Conservation (phyloP, 2,329 filamentous ascomycete species). For the Cladophialophora exuberans region DNA sequence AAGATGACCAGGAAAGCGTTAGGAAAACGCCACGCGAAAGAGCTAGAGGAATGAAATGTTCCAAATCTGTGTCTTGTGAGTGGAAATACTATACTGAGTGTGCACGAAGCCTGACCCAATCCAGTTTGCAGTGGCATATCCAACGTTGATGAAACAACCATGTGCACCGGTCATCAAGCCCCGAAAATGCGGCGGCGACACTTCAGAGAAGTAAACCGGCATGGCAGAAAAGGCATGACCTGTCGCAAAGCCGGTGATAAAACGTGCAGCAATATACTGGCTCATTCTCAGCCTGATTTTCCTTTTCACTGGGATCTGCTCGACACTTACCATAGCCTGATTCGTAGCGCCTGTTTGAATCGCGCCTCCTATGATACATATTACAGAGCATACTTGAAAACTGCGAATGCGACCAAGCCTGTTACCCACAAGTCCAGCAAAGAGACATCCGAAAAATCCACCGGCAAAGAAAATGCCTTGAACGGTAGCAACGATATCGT, state of each 20-base stretch:
- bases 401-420: constrained; percentile 39
- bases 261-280: constrained; percentile 15
- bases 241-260: constrained; percentile 14
- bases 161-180: constrained; percentile 39
- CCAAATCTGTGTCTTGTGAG: constrained; percentile 8
- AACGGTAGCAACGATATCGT: constrained; percentile 46
- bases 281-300: no score
- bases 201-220: constrained; percentile 35
- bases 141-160: constrained; percentile 42
- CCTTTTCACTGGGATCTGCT: no score
- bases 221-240: constrained; percentile 11
- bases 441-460: constrained; percentile 40
- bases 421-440: constrained; percentile 44
- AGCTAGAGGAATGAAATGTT: constrained; percentile 7
- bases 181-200: constrained; percentile 35
- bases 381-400: neutral
- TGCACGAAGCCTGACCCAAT: constrained; percentile 39
- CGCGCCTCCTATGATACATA: neutral
- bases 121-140: constrained; percentile 46
- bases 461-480: constrained; percentile 50
- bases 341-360: neutral
- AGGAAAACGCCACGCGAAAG: constrained; percentile 18
- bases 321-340: neutral
- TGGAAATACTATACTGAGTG: no score
- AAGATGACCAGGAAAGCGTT: constrained; percentile 12